These are phyloP conservation scores for Potentilla sterilis DNA, from an alignment of 306 rosid genomes.

Conservation along the genomic window DNA sequence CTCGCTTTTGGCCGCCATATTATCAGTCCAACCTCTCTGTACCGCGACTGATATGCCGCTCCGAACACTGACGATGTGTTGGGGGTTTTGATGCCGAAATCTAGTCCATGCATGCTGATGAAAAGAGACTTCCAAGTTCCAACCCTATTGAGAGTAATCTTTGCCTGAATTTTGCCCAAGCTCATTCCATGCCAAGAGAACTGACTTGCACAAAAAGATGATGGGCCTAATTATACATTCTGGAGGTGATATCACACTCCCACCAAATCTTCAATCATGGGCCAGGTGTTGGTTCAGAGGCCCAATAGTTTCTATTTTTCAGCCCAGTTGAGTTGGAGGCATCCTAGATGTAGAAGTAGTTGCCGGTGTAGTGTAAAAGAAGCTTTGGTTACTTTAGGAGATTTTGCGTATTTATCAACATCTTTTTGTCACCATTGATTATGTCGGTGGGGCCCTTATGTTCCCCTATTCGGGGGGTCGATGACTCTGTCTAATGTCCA, in stretches of 20 bases:
- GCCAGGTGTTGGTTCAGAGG: not conserved
- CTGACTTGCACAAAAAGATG: not conserved
- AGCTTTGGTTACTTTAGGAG: not conserved
- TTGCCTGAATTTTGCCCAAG: not conserved
- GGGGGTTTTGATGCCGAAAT: not conserved
- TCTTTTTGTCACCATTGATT: constrained; percentile 14
- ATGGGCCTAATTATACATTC: not conserved
- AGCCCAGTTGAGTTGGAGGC: not conserved
- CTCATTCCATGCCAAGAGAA: not conserved
- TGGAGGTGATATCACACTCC: no score
- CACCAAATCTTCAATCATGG: not conserved
- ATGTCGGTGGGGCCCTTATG: constrained; percentile 27
- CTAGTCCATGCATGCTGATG: no score
- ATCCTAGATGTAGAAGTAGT: not conserved
- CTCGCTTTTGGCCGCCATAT: not conserved
- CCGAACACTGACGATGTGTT: not conserved
- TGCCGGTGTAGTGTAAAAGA: constrained; percentile 10
- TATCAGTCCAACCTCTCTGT: not conserved
- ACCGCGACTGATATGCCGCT: not conserved
- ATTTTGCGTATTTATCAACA: constrained; percentile 1
- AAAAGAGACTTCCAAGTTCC: no score
- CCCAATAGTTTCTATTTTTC: not conserved
- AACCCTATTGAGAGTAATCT: not conserved
- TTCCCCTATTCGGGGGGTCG: constrained; percentile 22
- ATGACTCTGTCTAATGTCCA: constrained; percentile 6